A percentile compares a stretch with the other conserved stretches of the same genome.
These are phyloP conservation scores for Insectozyma bohioensis DNA, from an alignment of 1,139 yeast genomes.

Conservation along the genomic window DNA sequence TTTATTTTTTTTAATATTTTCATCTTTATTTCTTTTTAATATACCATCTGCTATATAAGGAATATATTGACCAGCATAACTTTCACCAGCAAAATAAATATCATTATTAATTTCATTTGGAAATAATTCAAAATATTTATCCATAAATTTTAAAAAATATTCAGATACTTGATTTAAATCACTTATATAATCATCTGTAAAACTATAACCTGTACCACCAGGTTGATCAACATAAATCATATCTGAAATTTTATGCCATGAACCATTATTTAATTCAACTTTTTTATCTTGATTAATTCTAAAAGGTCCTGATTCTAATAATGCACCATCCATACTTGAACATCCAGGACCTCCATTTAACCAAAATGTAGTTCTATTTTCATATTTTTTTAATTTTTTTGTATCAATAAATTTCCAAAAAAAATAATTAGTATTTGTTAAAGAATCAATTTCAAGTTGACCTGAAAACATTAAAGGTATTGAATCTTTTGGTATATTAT, in stretches of 20 bases:
- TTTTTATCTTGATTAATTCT: slow-evolving; percentile 51
- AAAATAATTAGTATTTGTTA: slow-evolving; percentile 62
- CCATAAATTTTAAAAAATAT: slow-evolving; percentile 66
- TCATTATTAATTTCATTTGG: slow-evolving; percentile 71
- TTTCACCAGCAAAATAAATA: slow-evolving; percentile 85
- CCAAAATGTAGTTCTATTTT: slow-evolving; percentile 66
- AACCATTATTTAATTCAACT: slow-evolving; percentile 61
- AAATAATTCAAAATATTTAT: slow-evolving; percentile 65
- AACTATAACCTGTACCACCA: slow-evolving; percentile 89
- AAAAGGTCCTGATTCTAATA: slow-evolving; percentile 91
- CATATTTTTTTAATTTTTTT: slow-evolving; percentile 30
- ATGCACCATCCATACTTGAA: slow-evolving; percentile 95
- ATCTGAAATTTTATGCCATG: slow-evolving; percentile 84
- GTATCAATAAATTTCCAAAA: slow-evolving; percentile 64
- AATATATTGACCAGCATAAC: slow-evolving; percentile 95
- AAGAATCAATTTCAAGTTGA: slow-evolving; percentile 57
- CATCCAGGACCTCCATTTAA: slow-evolving; percentile 98
- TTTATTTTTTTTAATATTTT: slow-evolving; percentile 15
- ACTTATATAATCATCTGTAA: slow-evolving; percentile 51
- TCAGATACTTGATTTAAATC: slow-evolving; percentile 59
- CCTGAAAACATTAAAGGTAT: slow-evolving; percentile 69
- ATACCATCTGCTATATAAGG: slow-evolving; percentile 80
- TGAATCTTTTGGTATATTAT: slow-evolving; percentile 30
- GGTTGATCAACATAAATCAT: slow-evolving; percentile 92
- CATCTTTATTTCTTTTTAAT: slow-evolving; percentile 42